Conservation (phyloP, 148 eudicot species). For the Nepenthes mirabilis region DNA sequence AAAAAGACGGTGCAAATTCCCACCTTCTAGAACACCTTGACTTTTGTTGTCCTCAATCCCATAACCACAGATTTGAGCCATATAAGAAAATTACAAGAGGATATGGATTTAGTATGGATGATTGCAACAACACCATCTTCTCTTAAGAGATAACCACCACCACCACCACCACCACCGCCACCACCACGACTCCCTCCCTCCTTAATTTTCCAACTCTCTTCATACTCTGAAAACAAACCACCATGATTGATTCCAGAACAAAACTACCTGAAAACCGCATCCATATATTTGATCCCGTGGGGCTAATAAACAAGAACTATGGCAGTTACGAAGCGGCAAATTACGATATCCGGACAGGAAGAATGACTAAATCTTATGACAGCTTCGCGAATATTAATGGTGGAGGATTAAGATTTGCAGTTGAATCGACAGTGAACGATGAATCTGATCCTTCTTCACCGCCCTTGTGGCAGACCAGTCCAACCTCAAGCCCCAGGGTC, state of each 20-base stretch:
- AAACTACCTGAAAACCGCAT: slow-evolving; percentile 19
- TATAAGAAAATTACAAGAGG: slow-evolving; percentile 5
- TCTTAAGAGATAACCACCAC: not conserved
- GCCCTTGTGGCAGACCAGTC: slow-evolving; percentile 43
- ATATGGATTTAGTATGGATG: slow-evolving; percentile 8
- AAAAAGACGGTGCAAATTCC: not conserved
- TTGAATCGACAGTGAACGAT: slow-evolving; percentile 15
- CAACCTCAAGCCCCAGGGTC: slow-evolving; percentile 17
- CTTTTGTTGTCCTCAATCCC: not conserved
- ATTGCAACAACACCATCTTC: not conserved
- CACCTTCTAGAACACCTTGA: slow-evolving; percentile 18
- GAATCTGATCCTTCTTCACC: slow-evolving; percentile 46
- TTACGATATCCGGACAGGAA: slow-evolving; percentile 11
- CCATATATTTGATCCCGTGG: slow-evolving; percentile 28
- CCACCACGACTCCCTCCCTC: slow-evolving; percentile 3
- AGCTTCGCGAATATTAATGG: slow-evolving; percentile 11
- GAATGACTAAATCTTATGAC: slow-evolving; percentile 16
- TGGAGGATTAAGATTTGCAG: slow-evolving; percentile 22
- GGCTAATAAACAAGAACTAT: slow-evolving; percentile 15
- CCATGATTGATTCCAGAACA: slow-evolving; percentile 36
- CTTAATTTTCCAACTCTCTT: not conserved
- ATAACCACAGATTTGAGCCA: slow-evolving; percentile 6
- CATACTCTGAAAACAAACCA: not conserved
- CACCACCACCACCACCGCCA: not conserved
- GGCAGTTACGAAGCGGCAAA: slow-evolving; percentile 11